Evolutionary conservation across 75 land plant species (phyloP), one percentile per base, ranked within the genome.

Genomic region (Pinus albicaulis): DNA sequence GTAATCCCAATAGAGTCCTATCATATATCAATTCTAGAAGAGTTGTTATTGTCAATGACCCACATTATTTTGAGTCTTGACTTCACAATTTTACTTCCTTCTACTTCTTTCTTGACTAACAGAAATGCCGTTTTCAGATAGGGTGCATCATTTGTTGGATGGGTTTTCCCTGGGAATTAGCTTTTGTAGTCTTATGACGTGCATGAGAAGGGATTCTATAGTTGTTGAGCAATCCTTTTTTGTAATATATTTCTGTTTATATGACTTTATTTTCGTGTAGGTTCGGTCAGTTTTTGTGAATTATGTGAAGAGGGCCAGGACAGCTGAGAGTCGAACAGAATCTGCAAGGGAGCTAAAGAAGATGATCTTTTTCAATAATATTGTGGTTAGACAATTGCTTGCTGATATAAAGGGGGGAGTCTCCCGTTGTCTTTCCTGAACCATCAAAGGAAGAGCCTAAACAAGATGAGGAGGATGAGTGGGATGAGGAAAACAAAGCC

Each of bases 281-380:
- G 98, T 92, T 14, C 85, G 98, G 11, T 77, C 64, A 79, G 74
- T 91, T 56, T 92, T 97, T 74, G 57, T 87, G 34, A 89, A 76
- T 60, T 94, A 88, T 79, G 76, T 97, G 57, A 85, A 88, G 76
- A 84, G 90, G 36, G 76, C 95, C 36, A 83, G 83, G 68, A 77
- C 80, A 26, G 88, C 89, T 62, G 92, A 85, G 11, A 89, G 77
- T 80, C 87, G 86, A 23, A 80, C 77, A 34, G 95, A 94, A 75
- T 36, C 92, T 63, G 93, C 91, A 61, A 84, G 85, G 72, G 99
- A 90, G 83, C 86, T 97, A 72, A 92, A 89, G 78, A 92, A 97
- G 80, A 79, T 97, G 99, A 81, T 97, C 31, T 77, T 84, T 25
- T 97, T 97, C 82, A 97, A 95, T 75, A 80, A 82, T 7, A 71